Conservation (phyloP, 352 stramenopile genomes). For the Pythium sukuiense region DNA sequence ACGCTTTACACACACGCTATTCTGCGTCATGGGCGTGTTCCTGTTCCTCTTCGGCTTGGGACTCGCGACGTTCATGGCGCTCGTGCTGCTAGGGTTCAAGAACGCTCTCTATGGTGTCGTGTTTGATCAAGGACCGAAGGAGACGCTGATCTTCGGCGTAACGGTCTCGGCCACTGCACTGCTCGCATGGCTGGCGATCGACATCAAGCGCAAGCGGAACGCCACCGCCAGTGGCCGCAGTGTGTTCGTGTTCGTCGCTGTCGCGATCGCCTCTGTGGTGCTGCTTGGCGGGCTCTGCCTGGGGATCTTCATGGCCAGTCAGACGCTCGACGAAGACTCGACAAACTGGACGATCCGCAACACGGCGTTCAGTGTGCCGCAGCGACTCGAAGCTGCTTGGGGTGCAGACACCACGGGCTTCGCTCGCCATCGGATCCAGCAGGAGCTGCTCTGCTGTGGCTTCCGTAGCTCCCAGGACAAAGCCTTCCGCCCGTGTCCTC, state of each 20-base stretch:
- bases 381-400: conserved; percentile 53
- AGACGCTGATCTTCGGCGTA: conserved; percentile 39
- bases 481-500: conserved; percentile 53
- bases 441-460: conserved; percentile 74
- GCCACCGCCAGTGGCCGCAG: conserved; percentile 26
- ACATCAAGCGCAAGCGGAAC: conserved; percentile 34
- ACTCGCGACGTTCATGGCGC: conserved; percentile 50
- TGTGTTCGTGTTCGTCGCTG: conserved; percentile 34
- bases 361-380: conserved; percentile 62
- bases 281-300: conserved; percentile 41
- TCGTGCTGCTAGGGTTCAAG: conserved; percentile 52
- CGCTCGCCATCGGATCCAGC: conserved; percentile 49
- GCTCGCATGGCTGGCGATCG: conserved; percentile 51
- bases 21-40: conserved; percentile 27
- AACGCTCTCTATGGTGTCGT: conserved; percentile 52
- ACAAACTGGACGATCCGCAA: conserved; percentile 77
- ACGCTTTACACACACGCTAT: conserved; percentile 45
- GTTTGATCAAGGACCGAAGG: conserved; percentile 46
- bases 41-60: conserved; percentile 51
- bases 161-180: conserved; percentile 38
- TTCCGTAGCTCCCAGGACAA: conserved; percentile 45
- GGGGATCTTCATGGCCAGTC: conserved; percentile 61
- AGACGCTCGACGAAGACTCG: conserved; percentile 45
- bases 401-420: conserved; percentile 38
- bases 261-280: conserved; percentile 42